Evolutionary conservation across 1,139 yeast species (phyloP), one percentile per base, ranked within the genome.

Genomic region (Blastobotrys petasosporus): DNA sequence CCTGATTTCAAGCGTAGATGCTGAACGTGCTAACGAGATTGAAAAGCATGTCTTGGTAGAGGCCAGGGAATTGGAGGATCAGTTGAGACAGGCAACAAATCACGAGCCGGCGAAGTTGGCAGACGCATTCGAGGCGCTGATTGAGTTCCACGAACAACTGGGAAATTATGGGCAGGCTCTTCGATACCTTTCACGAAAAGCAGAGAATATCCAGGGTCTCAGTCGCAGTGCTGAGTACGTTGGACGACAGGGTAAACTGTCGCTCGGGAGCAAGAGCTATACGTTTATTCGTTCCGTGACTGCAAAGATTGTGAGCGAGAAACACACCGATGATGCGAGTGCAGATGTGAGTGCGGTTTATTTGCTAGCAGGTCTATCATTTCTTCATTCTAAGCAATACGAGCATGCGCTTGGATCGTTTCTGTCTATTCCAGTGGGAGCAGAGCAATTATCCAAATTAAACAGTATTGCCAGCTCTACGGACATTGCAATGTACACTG

Each of bases 401-500:
- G 50, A 45, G 28, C 47, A 41, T 15, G 40, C 47, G 13, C 43
- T 44, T 1, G 50, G 44, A 6, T 30, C 44, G 31, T 41, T 46
- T 33, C 29, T 45, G 41, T 43, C 37, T 29, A 28, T 42, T 25
- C 42, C 43, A 11, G 28, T 38, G 5, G 38, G 33, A 13, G 16
- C 34, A 2, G 42, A 37, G 11, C 37, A 36, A 29, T 35, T 32
- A 2, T 11, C 31, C 12, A 29, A 39, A 2, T 32, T 34, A 9
- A 28, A 20, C 13, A 31, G 30, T 16, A 31, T 47, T 11, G 32
- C 37, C 9, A 29, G 44, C 3, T 17, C 20, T 5, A 37, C 46
- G 2, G 59, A 56, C 39, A 28, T 58, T 13, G 56, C 55, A 2
- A 34, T 50, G n/a, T 52, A 53, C 33, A 53, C 54, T 28, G 49